Conservation (phyloP, 768 basidiomycete species). For the Phanerochaete sordida region DNA sequence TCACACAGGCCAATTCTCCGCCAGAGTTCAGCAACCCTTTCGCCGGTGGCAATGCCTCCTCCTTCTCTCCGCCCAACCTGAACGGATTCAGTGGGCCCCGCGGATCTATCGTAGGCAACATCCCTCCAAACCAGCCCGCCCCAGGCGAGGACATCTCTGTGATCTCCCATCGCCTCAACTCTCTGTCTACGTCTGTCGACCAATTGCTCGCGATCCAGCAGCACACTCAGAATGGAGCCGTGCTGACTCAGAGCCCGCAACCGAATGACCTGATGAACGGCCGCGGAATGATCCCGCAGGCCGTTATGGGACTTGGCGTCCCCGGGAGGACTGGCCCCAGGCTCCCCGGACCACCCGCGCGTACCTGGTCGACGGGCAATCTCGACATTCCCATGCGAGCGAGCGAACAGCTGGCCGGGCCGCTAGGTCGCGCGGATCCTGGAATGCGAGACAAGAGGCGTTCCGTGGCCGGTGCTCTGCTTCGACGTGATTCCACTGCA, state of each 20-base stretch:
- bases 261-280: constrained; percentile 4
- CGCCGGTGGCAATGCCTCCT: constrained; percentile 37
- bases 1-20: constrained; percentile 27
- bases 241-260: constrained; percentile 3
- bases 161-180: constrained; percentile 76
- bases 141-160: constrained; percentile 69
- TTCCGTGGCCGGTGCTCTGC: constrained; percentile 61
- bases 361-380: constrained; percentile 84
- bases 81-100: constrained; percentile 44
- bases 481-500: constrained; percentile 72
- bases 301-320: constrained; percentile 49
- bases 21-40: constrained; percentile 88
- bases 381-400: constrained; percentile 69
- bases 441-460: constrained; percentile 68
- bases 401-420: constrained; percentile 31
- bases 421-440: constrained; percentile 37
- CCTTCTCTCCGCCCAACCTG: constrained; percentile 13
- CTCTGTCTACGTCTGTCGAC: constrained; percentile 79
- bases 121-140: constrained; percentile 68
- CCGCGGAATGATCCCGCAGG: constrained; percentile 30
- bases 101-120: constrained; percentile 60
- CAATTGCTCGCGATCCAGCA: constrained; percentile 77
- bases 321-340: constrained; percentile 59
- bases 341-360: constrained; percentile 65
- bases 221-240: constrained; percentile 32